These are phyloP conservation scores for Aspergillus fumigatiaffinis DNA, from an alignment of 2,329 filamentous ascomycete species.

Conservation along the genomic window DNA sequence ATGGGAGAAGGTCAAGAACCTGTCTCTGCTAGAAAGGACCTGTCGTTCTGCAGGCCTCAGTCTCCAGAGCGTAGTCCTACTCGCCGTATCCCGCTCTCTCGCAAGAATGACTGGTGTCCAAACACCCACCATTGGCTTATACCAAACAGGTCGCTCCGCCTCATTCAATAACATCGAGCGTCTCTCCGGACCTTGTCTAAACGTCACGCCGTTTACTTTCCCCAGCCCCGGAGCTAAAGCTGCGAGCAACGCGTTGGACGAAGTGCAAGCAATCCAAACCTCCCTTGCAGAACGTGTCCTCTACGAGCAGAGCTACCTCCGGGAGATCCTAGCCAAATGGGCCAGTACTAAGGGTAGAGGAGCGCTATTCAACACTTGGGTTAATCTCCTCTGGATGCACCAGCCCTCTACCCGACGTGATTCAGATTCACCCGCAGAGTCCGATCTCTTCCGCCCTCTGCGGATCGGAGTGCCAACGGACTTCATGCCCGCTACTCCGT, in stretches of 20 bases:
- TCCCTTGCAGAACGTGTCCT: constrained; percentile 23
- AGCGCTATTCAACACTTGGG: constrained; percentile 28
- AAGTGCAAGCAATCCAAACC: constrained; percentile 16
- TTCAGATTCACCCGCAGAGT: background rate
- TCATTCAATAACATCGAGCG: constrained; percentile 23
- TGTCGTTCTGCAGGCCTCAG: constrained; percentile 18
- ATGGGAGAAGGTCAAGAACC: constrained; percentile 20
- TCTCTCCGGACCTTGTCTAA: constrained; percentile 28
- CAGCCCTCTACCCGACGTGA: constrained; percentile 4
- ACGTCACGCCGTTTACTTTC: constrained; percentile 26
- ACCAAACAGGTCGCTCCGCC: constrained; percentile 30
- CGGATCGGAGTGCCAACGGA: constrained; percentile 25
- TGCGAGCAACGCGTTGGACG: background rate
- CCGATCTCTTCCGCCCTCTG: constrained; percentile 18
- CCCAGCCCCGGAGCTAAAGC: constrained; percentile 3
- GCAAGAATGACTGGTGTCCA: constrained; percentile 14
- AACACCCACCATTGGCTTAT: constrained; percentile 28
- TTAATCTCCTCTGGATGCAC: constrained; percentile 31
- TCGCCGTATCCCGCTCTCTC: constrained; percentile 25
- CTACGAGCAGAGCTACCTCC: constrained; percentile 28
- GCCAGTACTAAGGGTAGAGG: constrained; percentile 4
- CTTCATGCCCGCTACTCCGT: constrained; percentile 17
- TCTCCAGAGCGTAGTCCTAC: constrained; percentile 27
- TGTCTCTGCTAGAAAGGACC: constrained; percentile 18
- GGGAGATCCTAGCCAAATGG: constrained; percentile 19